phyloP scores from a whole-genome alignment of 768 basidiomycete genomes.

The Obba rivulosa region DNA sequence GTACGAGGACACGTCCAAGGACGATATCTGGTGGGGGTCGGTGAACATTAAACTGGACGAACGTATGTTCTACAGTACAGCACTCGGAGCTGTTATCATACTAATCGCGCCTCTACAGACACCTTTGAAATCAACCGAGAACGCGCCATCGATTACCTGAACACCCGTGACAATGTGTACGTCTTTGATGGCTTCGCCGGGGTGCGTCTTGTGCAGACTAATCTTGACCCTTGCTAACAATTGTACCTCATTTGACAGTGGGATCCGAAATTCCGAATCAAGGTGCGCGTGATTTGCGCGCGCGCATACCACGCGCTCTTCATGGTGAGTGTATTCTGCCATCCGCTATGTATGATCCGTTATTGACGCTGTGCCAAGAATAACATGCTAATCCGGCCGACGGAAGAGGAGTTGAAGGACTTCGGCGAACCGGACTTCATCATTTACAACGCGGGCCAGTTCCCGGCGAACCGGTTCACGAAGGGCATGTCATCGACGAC shows the following conservation, averaged over 20 bases:
- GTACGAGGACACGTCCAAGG: slow-evolving; percentile 92
- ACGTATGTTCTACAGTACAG: slow-evolving; percentile 44
- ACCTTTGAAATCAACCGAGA: slow-evolving; percentile 99
- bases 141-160: slow-evolving; percentile 97
- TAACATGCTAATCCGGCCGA: slow-evolving; percentile 99
- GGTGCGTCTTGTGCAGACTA: slow-evolving; percentile 34
- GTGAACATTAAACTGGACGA: slow-evolving; percentile 99
- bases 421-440: slow-evolving; percentile 99
- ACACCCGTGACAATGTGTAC: slow-evolving; percentile 97
- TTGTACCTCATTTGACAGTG: slow-evolving; percentile 43
- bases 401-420: slow-evolving; percentile 84
- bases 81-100: too few species aligned
- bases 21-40: slow-evolving; percentile 99
- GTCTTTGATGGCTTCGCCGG: slow-evolving; percentile 96
- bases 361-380: slow-evolving; percentile 37
- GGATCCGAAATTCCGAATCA: slow-evolving; percentile 99
- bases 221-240: background rate
- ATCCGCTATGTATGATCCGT: slow-evolving; percentile 3
- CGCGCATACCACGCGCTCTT: slow-evolving; percentile 98
- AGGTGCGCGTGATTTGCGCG: slow-evolving; percentile 98
- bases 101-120: slow-evolving; percentile 39
- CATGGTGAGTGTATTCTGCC: slow-evolving; percentile 63
- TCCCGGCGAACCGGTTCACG: slow-evolving; percentile 99
- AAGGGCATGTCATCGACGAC: slow-evolving; percentile 99
- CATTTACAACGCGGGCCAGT: slow-evolving; percentile 99